These are phyloP conservation scores for Bidens hawaiensis DNA, from an alignment of 140 eudicot genomes.

Conservation along the genomic window DNA sequence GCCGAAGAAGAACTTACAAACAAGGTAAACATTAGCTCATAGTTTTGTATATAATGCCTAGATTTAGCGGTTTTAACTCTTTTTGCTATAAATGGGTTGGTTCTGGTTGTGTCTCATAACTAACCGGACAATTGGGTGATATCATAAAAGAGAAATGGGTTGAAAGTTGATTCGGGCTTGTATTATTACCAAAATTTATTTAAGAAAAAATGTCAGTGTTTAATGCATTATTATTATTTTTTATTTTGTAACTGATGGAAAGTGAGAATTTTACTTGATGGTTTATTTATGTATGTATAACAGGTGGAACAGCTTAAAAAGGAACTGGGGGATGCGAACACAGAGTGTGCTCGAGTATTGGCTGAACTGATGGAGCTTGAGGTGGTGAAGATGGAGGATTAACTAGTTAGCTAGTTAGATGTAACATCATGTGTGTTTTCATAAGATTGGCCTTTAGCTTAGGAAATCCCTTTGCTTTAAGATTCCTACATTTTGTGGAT, in stretches of 20 bases:
- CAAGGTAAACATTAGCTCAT: constrained; percentile 43
- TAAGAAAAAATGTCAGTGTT: background rate
- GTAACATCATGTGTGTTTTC: constrained; percentile 7
- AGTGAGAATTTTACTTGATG: background rate
- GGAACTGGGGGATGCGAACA: constrained; percentile 46
- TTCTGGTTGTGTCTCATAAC: background rate
- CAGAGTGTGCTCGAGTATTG: constrained; percentile 44
- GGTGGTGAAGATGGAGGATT: constrained; percentile 45
- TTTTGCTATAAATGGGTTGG: background rate
- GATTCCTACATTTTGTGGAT: background rate
- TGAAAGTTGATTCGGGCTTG: no score
- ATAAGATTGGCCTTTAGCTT: background rate
- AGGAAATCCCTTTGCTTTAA: background rate
- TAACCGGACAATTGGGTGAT: background rate
- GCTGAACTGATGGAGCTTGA: constrained; percentile 43
- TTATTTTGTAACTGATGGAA: background rate
- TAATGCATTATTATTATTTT: background rate
- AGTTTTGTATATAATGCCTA: background rate
- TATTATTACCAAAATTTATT: background rate
- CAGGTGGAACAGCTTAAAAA: constrained; percentile 46
- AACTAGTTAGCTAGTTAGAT: constrained; percentile 8
- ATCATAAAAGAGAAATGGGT: background rate
- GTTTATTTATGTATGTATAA: constrained; percentile 4
- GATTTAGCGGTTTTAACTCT: background rate
- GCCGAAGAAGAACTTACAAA: constrained; percentile 47